These are phyloP conservation scores for Dendrobium catenatum DNA, from an alignment of 106 monocot genomes.

Conservation along the genomic window DNA sequence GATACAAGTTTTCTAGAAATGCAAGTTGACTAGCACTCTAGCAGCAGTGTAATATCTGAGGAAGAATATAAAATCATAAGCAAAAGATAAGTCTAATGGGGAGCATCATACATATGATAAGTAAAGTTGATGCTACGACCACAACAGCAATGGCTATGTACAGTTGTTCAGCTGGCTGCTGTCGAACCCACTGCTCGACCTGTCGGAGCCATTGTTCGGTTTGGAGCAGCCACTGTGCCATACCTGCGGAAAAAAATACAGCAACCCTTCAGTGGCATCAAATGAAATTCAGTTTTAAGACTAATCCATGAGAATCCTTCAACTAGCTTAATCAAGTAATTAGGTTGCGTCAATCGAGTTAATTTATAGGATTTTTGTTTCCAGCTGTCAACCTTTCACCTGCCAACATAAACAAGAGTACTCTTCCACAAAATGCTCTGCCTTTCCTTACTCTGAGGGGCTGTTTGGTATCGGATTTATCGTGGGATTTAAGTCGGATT, in stretches of 20 bases:
- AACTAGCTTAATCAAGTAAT: too few species aligned
- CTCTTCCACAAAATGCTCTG: too few species aligned
- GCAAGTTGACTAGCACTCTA: neutral
- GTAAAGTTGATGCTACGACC: constrained; percentile 15
- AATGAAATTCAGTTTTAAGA: neutral
- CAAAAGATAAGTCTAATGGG: neutral
- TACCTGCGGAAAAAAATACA: neutral
- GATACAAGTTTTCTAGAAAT: neutral
- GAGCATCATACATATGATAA: constrained; percentile 20
- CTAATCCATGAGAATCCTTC: neutral
- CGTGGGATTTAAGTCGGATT: too few species aligned
- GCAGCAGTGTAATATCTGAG: neutral
- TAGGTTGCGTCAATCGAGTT: too few species aligned
- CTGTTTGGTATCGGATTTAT: too few species aligned
- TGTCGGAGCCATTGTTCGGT: constrained; percentile 17
- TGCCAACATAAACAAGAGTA: too few species aligned
- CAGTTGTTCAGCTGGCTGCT: constrained; percentile 42
- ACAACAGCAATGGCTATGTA: constrained; percentile 30
- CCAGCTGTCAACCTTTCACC: too few species aligned
- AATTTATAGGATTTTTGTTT: too few species aligned
- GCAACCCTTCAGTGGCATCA: neutral
- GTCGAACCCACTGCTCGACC: constrained; percentile 28
- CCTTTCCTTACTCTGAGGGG: too few species aligned
- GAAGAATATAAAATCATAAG: neutral
- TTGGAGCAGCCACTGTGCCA: neutral